Evolutionary conservation across 495 filamentous ascomycete species (phyloP).

Genomic region (Mycothermus thermophilus): DNA sequence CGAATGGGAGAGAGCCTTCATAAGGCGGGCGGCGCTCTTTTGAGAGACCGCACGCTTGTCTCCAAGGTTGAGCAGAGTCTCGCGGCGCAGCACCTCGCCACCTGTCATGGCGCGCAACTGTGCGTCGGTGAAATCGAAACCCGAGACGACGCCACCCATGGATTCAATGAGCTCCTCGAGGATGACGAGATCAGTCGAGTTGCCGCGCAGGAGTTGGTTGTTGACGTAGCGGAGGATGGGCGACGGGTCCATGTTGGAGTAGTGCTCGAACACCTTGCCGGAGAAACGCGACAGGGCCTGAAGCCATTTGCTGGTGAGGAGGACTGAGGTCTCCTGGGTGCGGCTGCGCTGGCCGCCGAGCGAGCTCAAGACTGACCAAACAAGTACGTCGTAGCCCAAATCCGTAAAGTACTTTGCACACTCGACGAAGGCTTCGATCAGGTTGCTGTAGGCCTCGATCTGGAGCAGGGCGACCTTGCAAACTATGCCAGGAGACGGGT

Average conservation of each 20-base stretch:
- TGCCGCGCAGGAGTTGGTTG: slow-evolving; percentile 63
- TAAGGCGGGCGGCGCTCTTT: slow-evolving; percentile 57
- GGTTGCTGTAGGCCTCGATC: slow-evolving; percentile 82
- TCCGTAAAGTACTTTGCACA: slow-evolving; percentile 87
- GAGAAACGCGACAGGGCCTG: slow-evolving; percentile 72
- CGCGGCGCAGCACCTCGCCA: slow-evolving; percentile 61
- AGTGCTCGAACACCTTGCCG: slow-evolving; percentile 73
- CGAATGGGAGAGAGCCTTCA: slow-evolving; percentile 59
- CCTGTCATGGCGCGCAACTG: slow-evolving; percentile 79
- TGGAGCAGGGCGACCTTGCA: slow-evolving; percentile 75
- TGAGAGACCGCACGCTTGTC: slow-evolving; percentile 58
- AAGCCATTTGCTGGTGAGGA: slow-evolving; percentile 82
- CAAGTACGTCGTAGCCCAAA: slow-evolving; percentile 82
- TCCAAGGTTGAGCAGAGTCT: slow-evolving; percentile 60
- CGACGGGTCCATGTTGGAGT: slow-evolving; percentile 64
- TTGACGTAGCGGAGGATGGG: slow-evolving; percentile 84
- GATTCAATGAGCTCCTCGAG: slow-evolving; percentile 74
- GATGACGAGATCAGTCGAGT: slow-evolving; percentile 75
- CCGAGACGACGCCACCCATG: slow-evolving; percentile 84
- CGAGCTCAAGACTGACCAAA: slow-evolving; percentile 72
- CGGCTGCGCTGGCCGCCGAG: slow-evolving; percentile 62
- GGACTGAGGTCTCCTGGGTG: slow-evolving; percentile 62
- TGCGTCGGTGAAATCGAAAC: slow-evolving; percentile 69
- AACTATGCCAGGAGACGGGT: slow-evolving; percentile 77
- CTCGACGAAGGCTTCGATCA: slow-evolving; percentile 84